Evolutionary conservation across 495 filamentous ascomycete genomes (phyloP).

Genomic region (Pseudevernia furfuracea): DNA sequence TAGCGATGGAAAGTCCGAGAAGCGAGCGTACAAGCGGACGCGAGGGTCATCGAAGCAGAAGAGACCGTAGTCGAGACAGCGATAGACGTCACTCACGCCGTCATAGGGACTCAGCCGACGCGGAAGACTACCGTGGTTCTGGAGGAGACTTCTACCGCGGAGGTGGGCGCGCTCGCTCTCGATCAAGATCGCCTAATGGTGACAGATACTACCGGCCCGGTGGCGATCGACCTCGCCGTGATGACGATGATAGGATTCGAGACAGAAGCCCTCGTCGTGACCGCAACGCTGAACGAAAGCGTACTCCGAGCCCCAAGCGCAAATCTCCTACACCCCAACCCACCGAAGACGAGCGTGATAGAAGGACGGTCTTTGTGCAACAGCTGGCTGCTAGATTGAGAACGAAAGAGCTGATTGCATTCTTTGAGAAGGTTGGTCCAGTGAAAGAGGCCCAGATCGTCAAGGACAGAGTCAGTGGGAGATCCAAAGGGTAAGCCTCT

Average conservation of each 20-base stretch:
- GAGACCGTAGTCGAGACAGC: conserved; percentile 74
- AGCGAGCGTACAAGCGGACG: conserved; percentile 78
- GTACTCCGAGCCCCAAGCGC: conserved; percentile 43
- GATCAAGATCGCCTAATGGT: conserved; percentile 67
- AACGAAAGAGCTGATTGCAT: conserved; percentile 85
- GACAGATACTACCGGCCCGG: conserved; percentile 73
- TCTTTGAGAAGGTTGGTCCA: conserved; percentile 93
- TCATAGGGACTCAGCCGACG: conserved; percentile 60
- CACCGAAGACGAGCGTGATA: conserved; percentile 93
- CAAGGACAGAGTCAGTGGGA: conserved; percentile 93
- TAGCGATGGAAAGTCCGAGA: conserved; percentile 59
- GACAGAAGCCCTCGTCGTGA: conserved; percentile 47
- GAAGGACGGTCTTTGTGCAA: conserved; percentile 95
- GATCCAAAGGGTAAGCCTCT: conserved; percentile 82
- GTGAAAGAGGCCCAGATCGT: conserved; percentile 99
- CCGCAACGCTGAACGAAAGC: conserved; percentile 47
- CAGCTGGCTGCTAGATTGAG: conserved; percentile 89
- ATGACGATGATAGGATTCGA: conserved; percentile 41
- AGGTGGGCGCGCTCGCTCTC: conserved; percentile 58
- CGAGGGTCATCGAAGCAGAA: conserved; percentile 74
- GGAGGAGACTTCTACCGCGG: conserved; percentile 72
- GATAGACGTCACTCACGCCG: conserved; percentile 73
- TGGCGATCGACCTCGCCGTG: conserved; percentile 41
- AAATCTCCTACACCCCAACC: conserved; percentile 55
- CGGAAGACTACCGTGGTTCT: conserved; percentile 54